Percentiles rank a stretch among this genome's conserved stretches.
Evolutionary conservation across 129 eudicot genomes (phyloP).

Genomic region (Silybum marianum): DNA sequence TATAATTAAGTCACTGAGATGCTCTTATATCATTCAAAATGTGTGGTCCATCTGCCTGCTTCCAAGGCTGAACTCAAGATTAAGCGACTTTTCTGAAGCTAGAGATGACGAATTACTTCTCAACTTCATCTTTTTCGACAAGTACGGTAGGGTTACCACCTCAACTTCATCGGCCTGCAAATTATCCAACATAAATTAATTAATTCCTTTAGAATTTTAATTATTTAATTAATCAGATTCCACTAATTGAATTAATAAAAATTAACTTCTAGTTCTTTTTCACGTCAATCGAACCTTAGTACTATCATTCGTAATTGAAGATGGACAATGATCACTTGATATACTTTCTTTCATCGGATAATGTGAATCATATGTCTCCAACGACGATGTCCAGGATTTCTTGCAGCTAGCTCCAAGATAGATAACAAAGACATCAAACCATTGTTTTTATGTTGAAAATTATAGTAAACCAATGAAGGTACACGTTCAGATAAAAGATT

Average conservation of each 20-base stretch:
- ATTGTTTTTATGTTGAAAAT: not conserved
- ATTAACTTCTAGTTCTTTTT: not conserved
- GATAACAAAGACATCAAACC: not conserved
- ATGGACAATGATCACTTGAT: not conserved
- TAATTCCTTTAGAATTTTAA: no score
- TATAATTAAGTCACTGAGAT: no score
- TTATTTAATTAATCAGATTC: no score
- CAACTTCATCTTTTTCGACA: not conserved
- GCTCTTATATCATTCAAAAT: not conserved
- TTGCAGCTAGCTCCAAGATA: not conserved
- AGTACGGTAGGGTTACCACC: not conserved
- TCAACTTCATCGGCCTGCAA: not conserved
- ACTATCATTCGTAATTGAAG: not conserved
- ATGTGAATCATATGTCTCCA: slow-evolving; percentile 2
- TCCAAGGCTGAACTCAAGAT: not conserved
- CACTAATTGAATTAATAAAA: no score
- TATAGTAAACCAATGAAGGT: not conserved
- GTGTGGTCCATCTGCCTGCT: not conserved
- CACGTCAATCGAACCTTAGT: not conserved
- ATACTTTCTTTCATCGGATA: not conserved
- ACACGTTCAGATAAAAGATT: no score
- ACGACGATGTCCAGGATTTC: not conserved
- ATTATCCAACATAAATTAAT: not conserved
- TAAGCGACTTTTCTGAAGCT: not conserved
- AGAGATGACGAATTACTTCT: not conserved